Conservation (phyloP, 2,329 filamentous ascomycete genomes). For the Escovopsis sp. region DNA sequence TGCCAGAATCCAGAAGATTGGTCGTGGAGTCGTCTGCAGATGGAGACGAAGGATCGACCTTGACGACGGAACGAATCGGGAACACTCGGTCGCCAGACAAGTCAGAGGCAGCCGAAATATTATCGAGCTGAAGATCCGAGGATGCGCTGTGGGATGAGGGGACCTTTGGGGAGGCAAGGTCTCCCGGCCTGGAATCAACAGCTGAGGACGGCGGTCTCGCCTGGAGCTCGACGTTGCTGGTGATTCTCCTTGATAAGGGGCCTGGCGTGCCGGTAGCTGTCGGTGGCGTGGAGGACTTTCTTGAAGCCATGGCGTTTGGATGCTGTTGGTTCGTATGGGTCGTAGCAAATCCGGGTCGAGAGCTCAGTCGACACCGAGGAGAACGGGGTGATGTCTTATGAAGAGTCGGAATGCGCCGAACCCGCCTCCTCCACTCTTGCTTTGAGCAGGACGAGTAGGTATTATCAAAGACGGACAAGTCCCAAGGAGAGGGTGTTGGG, state of each 20-base stretch:
- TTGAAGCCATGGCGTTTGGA: not conserved
- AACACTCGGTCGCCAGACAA: constrained; percentile 50
- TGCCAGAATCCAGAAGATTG: constrained; percentile 17
- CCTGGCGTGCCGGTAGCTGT: not conserved
- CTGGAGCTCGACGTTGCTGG: not conserved
- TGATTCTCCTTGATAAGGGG: not conserved
- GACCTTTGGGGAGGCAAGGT: constrained; percentile 8
- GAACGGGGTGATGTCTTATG: not conserved
- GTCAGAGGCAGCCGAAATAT: constrained; percentile 20
- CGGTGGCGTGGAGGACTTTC: not conserved
- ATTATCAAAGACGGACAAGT: not conserved
- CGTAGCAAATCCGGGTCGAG: constrained; percentile 1
- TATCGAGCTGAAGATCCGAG: constrained; percentile 25
- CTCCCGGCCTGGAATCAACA: not conserved
- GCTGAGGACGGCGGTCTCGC: not conserved
- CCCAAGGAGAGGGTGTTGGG: not conserved
- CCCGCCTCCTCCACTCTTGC: too few relatives aligned
- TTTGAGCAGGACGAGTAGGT: not conserved
- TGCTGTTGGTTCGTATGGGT: not conserved
- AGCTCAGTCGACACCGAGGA: constrained; percentile 1
- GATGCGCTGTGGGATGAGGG: constrained; percentile 27
- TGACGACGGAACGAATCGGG: constrained; percentile 68
- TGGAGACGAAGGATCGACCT: constrained; percentile 43
- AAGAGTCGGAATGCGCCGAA: too few relatives aligned
- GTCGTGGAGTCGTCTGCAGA: constrained; percentile 25